Evolutionary conservation across 1,284 basidiomycete genomes (phyloP).

Genomic region (Fomitopsis pinicola): DNA sequence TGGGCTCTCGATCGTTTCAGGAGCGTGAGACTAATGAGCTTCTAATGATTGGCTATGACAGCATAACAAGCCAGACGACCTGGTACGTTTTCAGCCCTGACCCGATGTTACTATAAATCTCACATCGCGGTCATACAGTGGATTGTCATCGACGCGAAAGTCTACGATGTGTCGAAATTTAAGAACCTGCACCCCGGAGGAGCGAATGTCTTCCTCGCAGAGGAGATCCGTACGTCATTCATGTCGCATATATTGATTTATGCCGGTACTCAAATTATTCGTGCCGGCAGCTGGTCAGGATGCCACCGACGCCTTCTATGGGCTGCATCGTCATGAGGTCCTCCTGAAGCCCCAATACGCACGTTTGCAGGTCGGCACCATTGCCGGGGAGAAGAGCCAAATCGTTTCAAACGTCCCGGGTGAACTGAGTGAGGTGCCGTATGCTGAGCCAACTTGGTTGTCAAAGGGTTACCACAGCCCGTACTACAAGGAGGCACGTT

Average conservation of each 20-base stretch:
- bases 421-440: slow-evolving; percentile 58
- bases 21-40: not conserved
- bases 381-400: slow-evolving; percentile 62
- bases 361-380: slow-evolving; percentile 65
- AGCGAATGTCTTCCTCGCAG: slow-evolving; percentile 66
- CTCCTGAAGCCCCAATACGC: slow-evolving; percentile 70
- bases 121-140: slow-evolving; percentile 44
- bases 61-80: slow-evolving; percentile 63
- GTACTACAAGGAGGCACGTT: slow-evolving; percentile 54
- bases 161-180: slow-evolving; percentile 81
- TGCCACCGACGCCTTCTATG: slow-evolving; percentile 83
- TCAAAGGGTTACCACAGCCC: slow-evolving; percentile 63
- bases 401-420: slow-evolving; percentile 51
- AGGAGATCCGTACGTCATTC: slow-evolving; percentile 51
- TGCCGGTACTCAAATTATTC: not conserved
- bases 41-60: slow-evolving; percentile 18
- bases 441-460: slow-evolving; percentile 82
- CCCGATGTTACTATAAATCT: not conserved
- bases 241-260: not conserved
- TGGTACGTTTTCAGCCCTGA: slow-evolving; percentile 32
- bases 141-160: slow-evolving; percentile 80
- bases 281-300: slow-evolving; percentile 57
- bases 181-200: slow-evolving; percentile 82
- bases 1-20: slow-evolving; percentile 5
- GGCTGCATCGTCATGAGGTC: slow-evolving; percentile 79